phyloP scores from a whole-genome alignment of 2,329 filamentous ascomycete species.

The Seiridium cupressi region DNA sequence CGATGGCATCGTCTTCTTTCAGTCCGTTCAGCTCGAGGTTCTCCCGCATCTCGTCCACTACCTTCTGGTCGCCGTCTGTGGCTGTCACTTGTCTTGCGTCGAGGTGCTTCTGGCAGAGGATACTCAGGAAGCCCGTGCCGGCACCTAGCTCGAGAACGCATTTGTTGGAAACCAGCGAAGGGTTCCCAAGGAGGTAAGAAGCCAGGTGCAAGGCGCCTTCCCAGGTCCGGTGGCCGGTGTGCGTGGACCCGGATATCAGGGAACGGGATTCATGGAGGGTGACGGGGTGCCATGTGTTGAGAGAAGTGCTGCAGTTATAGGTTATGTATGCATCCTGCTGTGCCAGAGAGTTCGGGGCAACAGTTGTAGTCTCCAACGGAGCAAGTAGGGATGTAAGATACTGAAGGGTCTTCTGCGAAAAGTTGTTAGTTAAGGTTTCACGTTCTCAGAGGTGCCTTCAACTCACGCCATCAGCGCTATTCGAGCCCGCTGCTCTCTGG shows the following conservation, averaged over 20 bases:
- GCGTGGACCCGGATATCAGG: constrained; percentile 55
- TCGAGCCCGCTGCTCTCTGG: constrained; percentile 56
- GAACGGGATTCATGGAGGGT: constrained; percentile 54
- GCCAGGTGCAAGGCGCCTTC: constrained; percentile 65
- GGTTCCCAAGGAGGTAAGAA: constrained; percentile 53
- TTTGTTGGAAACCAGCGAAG: constrained; percentile 45
- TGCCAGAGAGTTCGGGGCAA: constrained; percentile 32
- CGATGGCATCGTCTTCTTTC: constrained; percentile 16
- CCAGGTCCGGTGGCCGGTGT: constrained; percentile 68
- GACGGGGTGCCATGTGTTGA: constrained; percentile 31
- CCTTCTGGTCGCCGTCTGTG: constrained; percentile 61
- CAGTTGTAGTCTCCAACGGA: constrained; percentile 44
- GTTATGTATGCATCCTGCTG: constrained; percentile 63
- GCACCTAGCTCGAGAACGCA: constrained; percentile 63
- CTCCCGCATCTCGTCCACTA: constrained; percentile 49
- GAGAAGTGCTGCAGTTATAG: constrained; percentile 43
- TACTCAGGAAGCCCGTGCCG: constrained; percentile 64
- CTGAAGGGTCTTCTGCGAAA: constrained; percentile 58
- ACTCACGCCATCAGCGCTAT: constrained; percentile 50
- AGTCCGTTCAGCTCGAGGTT: constrained; percentile 51
- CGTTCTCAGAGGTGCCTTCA: constrained; percentile 31
- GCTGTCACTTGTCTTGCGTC: constrained; percentile 50
- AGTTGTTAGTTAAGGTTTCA: neutral
- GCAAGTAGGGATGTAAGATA: constrained; percentile 56
- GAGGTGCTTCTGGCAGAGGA: constrained; percentile 61